Evolutionary conservation across 192 early-diverging fungal genomes (phyloP), one percentile per base, ranked within the genome.

Genomic region (Chytriomyces confervae): DNA sequence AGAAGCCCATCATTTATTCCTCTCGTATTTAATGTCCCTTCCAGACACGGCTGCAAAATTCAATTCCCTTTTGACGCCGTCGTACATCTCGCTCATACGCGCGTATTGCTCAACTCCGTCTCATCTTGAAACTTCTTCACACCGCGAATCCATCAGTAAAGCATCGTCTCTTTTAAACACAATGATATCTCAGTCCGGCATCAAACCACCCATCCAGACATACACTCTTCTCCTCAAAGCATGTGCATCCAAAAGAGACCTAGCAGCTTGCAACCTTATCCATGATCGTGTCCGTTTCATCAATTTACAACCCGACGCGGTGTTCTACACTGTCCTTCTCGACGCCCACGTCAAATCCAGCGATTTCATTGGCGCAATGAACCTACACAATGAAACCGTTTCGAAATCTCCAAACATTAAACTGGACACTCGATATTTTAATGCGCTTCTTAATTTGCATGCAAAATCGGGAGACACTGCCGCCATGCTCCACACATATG

Each of bases 221-320:
- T 76, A 76, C 62, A 53, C 74, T 8, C 64, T 66, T n/a, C 13
- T 76, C 10, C 63, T 76, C 46, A 20, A 66, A 48, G 74, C 63
- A 3, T 76, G 20, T 48, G 74, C 74, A 48, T 13, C 47, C 7
- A 9, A 16, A 16, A 23, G 24, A 11, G 62, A 76, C 36, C 24
- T 64, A 16, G 16, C 7, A 18, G 11, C n/a, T 13, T 64, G 74
- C 63, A 66, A 43, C 24, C 6, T 44, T 47, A 36, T 66, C 50
- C 50, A 16, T 44, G 74, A 74, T 18, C 27, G 48, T 3, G 8
- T 64, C 18, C 8, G 6, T 9, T 76, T 66, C 50, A 66, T 76
- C 13, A 64, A 64, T 10, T 64, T 44, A 44, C 10, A 46, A 13
- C 74, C 74, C 5, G 74, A 76, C 47, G 18, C 51, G 7, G 44